A percentile compares a stretch with the other conserved stretches of the same genome.
Evolutionary conservation across 768 basidiomycete genomes (phyloP).

Genomic region (Suillus subluteus): DNA sequence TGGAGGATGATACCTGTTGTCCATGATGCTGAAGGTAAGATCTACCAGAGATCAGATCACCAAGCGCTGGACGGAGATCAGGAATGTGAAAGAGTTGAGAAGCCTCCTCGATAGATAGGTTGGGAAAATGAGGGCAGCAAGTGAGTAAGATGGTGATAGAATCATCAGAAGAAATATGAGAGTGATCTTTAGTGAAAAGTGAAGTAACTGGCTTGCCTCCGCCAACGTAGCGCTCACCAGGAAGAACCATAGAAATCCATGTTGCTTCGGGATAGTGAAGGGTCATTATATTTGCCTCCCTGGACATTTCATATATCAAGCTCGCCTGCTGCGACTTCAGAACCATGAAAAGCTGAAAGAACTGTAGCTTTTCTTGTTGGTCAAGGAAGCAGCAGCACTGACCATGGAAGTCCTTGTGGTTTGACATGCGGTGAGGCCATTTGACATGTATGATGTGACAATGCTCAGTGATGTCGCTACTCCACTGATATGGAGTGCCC

Average conservation of each 20-base stretch:
- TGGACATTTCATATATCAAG: slow-evolving; percentile 8
- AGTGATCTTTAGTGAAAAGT: slow-evolving; percentile 4
- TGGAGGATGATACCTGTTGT: background rate
- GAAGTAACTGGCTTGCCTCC: slow-evolving; percentile 5
- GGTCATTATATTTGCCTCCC: slow-evolving; percentile 1
- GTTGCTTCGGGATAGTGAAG: slow-evolving; percentile 9
- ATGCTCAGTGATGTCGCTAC: slow-evolving; percentile 16
- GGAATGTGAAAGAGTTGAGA: background rate
- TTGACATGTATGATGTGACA: slow-evolving; percentile 18
- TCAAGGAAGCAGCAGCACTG: slow-evolving; percentile 17
- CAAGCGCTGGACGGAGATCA: slow-evolving; percentile 14
- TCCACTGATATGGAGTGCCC: slow-evolving; percentile 30
- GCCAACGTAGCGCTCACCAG: background rate
- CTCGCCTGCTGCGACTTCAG: slow-evolving; percentile 5
- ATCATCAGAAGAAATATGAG: slow-evolving; percentile 6
- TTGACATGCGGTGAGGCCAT: slow-evolving; percentile 1
- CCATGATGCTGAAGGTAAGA: slow-evolving; percentile 2
- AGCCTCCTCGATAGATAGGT: slow-evolving; percentile 7
- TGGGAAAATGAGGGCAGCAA: slow-evolving; percentile 1
- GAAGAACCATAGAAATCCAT: slow-evolving; percentile 10
- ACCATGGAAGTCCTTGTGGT: slow-evolving; percentile 6
- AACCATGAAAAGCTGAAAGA: slow-evolving; percentile 11
- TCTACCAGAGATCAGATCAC: slow-evolving; percentile 9
- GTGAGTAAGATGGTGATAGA: slow-evolving; percentile 4
- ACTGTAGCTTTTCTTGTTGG: slow-evolving; percentile 11